Base-by-base conservation (phyloP, 495 filamentous ascomycete species). In the Penicillium egyptiacum region DNA sequence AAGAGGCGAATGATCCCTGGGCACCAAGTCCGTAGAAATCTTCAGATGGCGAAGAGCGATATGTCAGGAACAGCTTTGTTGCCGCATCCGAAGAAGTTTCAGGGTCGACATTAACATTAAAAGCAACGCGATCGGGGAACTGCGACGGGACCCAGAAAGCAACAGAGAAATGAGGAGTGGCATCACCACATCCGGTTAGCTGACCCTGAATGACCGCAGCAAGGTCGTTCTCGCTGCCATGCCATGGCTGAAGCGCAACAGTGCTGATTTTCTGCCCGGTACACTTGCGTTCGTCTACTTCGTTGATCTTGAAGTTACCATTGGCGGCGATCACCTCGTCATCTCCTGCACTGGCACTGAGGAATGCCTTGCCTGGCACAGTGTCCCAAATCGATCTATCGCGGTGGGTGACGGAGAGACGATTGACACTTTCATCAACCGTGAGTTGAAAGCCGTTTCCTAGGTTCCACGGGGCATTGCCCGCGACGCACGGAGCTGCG, bases 1-100 rank as follows among this genome's bases (percentile, higher is more conserved):
- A 48, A 1, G 67, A 70, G 0, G 67, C 64, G 22, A 67, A 70
- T 16, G 67, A 70, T 2, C 54, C 67, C 46, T 70, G 67, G 5
- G 47, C 64, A 48, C 67, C 67, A 5, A 70, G 42, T 19, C 67
- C 67, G 40, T 70, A 70, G 50, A 70, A 65, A 35, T 70, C 61
- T 26, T 70, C 67, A 4, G 57, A 59, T 4, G 59, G 28, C 0
- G 59, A 62, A 9, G 65, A 67, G 12, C 50, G 50, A 33, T 65
- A 67, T 25, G 56, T 65, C 26, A 67, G 45, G 45, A 58, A 67
- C 14, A 67, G 5, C 47, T 67, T 65, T 22, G 45, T 62, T 2
- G 44, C 26, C 1, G 58, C 33, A 28, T 58, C 41, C 10, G 37
- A 23, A 0, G 55, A 57, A 7, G 58, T 31, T 6, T 26, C 50